phyloP scores from a whole-genome alignment of 495 filamentous ascomycete species.

The Amphirosellinia nigrospora region DNA sequence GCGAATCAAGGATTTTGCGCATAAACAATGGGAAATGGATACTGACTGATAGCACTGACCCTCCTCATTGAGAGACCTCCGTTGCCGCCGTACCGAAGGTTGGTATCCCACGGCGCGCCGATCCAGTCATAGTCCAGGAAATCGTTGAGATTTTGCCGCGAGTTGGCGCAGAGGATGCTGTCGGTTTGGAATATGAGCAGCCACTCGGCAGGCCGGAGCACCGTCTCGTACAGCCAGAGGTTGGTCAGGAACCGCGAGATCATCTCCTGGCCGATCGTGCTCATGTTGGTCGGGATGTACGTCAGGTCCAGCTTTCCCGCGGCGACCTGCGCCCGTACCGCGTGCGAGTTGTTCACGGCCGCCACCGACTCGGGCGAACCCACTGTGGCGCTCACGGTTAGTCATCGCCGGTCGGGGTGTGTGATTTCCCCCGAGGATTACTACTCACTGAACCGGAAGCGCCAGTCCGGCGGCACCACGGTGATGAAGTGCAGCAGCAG shows the following conservation, averaged over 20 bases:
- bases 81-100: conserved; percentile 52
- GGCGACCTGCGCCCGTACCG: conserved; percentile 45
- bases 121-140: conserved; percentile 60
- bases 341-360: conserved; percentile 44
- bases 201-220: conserved; percentile 51
- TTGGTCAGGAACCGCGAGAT: conserved; percentile 54
- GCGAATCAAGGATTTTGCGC: background rate
- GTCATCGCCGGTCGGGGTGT: too few species aligned
- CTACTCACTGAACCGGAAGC: conserved; percentile 61
- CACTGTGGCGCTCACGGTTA: too few species aligned
- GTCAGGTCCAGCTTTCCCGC: conserved; percentile 55
- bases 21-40: background rate
- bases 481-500: conserved; percentile 58
- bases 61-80: conserved; percentile 55
- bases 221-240: conserved; percentile 50
- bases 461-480: conserved; percentile 60
- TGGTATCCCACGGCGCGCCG: conserved; percentile 56
- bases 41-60: conserved; percentile 48
- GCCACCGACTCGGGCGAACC: conserved; percentile 47
- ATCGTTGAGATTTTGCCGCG: conserved; percentile 50
- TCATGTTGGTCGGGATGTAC: conserved; percentile 52
- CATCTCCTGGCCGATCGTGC: conserved; percentile 50
- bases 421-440: too few species aligned
- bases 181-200: conserved; percentile 58
- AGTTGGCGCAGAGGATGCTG: conserved; percentile 58